Evolutionary conservation across 1,139 yeast species (phyloP).

Genomic region (Candida tropicalis): DNA sequence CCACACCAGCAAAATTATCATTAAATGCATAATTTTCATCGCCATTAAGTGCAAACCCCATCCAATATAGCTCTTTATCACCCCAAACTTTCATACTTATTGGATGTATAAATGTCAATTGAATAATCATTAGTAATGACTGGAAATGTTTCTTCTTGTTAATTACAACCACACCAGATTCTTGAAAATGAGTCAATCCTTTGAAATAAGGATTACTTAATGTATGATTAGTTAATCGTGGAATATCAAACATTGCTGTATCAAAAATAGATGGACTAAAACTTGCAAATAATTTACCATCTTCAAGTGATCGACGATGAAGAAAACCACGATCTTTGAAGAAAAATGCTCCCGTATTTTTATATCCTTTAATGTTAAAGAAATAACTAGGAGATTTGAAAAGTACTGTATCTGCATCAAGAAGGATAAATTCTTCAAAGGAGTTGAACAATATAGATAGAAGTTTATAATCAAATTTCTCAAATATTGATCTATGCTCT

Average conservation of each 20-base stretch:
- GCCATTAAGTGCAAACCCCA: slow-evolving; percentile 35
- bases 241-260: slow-evolving; percentile 32
- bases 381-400: slow-evolving; percentile 32
- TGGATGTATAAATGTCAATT: slow-evolving; percentile 30
- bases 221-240: slow-evolving; percentile 28
- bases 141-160: slow-evolving; percentile 36
- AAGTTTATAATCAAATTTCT: slow-evolving; percentile 31
- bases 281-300: slow-evolving; percentile 27
- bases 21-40: slow-evolving; percentile 37
- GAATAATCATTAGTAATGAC: slow-evolving; percentile 31
- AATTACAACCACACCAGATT: slow-evolving; percentile 34
- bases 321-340: slow-evolving; percentile 38
- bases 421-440: slow-evolving; percentile 34
- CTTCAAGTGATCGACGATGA: slow-evolving; percentile 23
- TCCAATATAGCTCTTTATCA: slow-evolving; percentile 40
- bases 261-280: slow-evolving; percentile 34
- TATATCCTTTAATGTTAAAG: slow-evolving; percentile 30
- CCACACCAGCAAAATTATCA: slow-evolving; percentile 30
- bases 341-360: slow-evolving; percentile 33
- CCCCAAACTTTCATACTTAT: slow-evolving; percentile 30
- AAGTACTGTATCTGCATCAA: slow-evolving; percentile 40
- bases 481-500: slow-evolving; percentile 27
- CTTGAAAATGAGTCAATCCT: slow-evolving; percentile 36
- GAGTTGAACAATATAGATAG: slow-evolving; percentile 38
- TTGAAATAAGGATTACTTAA: slow-evolving; percentile 26